These are phyloP conservation scores for Xylariales sp. DNA, from an alignment of 2,329 filamentous ascomycete genomes.

Conservation along the genomic window DNA sequence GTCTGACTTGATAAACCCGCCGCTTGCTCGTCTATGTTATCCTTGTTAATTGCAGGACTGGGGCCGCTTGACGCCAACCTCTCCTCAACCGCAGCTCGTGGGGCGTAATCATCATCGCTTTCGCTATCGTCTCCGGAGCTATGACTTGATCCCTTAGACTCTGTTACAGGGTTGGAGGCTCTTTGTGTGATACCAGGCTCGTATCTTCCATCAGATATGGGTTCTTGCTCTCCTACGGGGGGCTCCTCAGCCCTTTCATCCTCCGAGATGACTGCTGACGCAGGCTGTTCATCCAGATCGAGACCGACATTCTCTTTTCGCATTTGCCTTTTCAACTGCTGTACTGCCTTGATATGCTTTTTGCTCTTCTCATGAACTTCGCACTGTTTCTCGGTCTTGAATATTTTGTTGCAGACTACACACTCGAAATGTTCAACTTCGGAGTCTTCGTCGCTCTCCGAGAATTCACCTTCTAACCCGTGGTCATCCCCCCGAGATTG, in stretches of 20 bases:
- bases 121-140: constrained; percentile 15
- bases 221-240: not conserved
- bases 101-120: constrained; percentile 43
- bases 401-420: constrained; percentile 70
- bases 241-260: constrained; percentile 5
- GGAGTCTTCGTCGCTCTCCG: constrained; percentile 47
- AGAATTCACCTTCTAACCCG: constrained; percentile 51
- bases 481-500: constrained; percentile 53
- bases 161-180: not conserved
- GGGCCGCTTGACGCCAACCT: constrained; percentile 24
- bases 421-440: constrained; percentile 66
- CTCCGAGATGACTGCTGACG: constrained; percentile 6
- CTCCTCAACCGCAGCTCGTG: constrained; percentile 36
- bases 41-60: constrained; percentile 10
- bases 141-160: constrained; percentile 1
- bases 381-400: constrained; percentile 89
- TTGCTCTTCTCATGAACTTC: constrained; percentile 94
- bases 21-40: constrained; percentile 2
- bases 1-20: constrained; percentile 8
- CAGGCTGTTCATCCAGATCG: constrained; percentile 15
- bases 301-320: constrained; percentile 66
- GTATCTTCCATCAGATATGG: not conserved
- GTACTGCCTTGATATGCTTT: constrained; percentile 85
- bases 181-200: not conserved
- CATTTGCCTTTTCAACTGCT: constrained; percentile 79